phyloP scores from a whole-genome alignment of 345 rosid genomes.

The Aquilaria sinensis region DNA sequence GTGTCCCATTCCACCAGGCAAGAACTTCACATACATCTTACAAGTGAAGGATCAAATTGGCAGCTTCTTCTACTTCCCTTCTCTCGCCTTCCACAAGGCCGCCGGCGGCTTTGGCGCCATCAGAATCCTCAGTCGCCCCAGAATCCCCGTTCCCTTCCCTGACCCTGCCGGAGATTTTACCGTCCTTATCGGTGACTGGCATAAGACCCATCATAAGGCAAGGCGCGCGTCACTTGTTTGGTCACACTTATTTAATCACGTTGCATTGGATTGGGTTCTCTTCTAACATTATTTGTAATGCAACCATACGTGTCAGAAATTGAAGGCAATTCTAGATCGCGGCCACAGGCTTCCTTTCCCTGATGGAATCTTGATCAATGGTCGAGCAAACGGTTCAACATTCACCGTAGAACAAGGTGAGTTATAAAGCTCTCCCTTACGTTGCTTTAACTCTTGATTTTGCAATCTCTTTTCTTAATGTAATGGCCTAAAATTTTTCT shows the following conservation, averaged over 20 bases:
- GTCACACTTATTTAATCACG: neutral
- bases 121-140: conserved; percentile 71
- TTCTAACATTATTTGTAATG: neutral
- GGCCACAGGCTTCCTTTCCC: conserved; percentile 67
- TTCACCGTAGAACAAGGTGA: conserved; percentile 67
- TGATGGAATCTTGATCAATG: conserved; percentile 71
- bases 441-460: neutral
- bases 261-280: neutral
- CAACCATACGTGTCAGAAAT: conserved; percentile 23
- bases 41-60: conserved; percentile 95
- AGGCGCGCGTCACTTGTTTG: neutral
- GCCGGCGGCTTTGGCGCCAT: conserved; percentile 88
- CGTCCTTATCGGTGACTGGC: conserved; percentile 86
- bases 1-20: conserved; percentile 93
- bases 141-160: conserved; percentile 81
- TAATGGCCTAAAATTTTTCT: neutral
- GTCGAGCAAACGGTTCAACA: conserved; percentile 44
- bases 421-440: neutral
- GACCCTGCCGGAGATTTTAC: conserved; percentile 78
- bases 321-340: conserved; percentile 46
- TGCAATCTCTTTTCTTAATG: no score
- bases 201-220: conserved; percentile 61
- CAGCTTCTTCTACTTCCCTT: conserved; percentile 90
- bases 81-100: conserved; percentile 85
- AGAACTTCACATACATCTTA: conserved; percentile 74